Conservation (phyloP, 2,329 filamentous ascomycete species). For the Fusarium nelsonii region DNA sequence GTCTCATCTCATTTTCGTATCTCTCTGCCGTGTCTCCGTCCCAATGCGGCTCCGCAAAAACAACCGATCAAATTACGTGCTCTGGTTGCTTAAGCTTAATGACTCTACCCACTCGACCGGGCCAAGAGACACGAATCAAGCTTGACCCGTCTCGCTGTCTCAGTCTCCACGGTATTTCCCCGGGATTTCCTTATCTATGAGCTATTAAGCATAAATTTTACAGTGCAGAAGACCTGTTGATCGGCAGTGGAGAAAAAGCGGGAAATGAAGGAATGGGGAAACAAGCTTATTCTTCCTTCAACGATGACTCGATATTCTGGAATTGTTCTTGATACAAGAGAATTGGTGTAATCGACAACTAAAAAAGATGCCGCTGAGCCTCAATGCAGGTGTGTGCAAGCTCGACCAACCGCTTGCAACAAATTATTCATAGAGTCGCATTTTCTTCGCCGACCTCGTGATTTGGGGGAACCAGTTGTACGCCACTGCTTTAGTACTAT, state of each 20-base stretch:
- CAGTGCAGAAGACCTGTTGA: not conserved
- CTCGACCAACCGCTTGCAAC: not conserved
- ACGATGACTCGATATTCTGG: too few species aligned
- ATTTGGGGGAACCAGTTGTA: not conserved
- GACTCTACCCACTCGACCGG: slow-evolving; percentile 7
- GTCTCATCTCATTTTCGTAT: slow-evolving; percentile 15
- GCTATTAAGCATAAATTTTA: slow-evolving; percentile 33
- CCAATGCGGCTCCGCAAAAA: slow-evolving; percentile 17
- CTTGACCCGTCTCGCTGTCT: too few species aligned
- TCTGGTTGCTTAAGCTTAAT: slow-evolving; percentile 3
- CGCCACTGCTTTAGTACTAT: slow-evolving; percentile 4
- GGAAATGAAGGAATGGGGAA: slow-evolving; percentile 9
- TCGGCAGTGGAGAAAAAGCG: slow-evolving; percentile 20
- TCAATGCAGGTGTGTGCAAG: slow-evolving; percentile 18
- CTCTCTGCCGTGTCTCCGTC: slow-evolving; percentile 3
- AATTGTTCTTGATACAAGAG: not conserved
- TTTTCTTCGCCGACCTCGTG: not conserved
- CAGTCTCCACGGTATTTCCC: slow-evolving; percentile 1
- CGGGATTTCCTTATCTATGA: slow-evolving; percentile 26
- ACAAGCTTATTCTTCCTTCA: slow-evolving; percentile 18
- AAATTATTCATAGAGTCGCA: not conserved
- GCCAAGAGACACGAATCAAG: slow-evolving; percentile 5
- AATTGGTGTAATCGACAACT: not conserved
- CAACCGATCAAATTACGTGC: slow-evolving; percentile 8
- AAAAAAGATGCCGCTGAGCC: slow-evolving; percentile 25